A percentile compares a stretch with the other conserved stretches of the same genome.
Evolutionary conservation across 2,329 filamentous ascomycete genomes (phyloP).

Genomic region (Lithohypha guttulata): DNA sequence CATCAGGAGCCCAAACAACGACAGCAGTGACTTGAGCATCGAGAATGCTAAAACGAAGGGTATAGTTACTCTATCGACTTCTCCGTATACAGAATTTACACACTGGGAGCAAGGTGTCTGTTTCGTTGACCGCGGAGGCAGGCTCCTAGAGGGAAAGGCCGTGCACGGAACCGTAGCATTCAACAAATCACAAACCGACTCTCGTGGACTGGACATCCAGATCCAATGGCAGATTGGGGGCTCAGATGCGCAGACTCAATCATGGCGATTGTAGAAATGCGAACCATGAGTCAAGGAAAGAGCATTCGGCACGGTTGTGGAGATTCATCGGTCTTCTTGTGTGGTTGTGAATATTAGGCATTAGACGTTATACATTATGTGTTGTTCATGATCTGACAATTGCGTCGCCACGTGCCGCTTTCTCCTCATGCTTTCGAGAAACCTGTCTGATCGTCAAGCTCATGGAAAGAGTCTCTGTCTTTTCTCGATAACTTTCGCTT

Average conservation of each 20-base stretch:
- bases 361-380: constrained; percentile 5
- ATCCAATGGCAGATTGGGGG: constrained; percentile 4
- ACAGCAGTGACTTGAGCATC: constrained; percentile 45
- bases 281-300: not conserved
- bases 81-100: constrained; percentile 63
- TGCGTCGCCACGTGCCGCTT: too few relatives aligned
- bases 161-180: constrained; percentile 1
- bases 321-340: not conserved
- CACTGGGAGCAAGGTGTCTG: constrained; percentile 86
- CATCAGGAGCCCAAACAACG: constrained; percentile 46
- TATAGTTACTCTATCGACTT: constrained; percentile 73
- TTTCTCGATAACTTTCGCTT: not conserved
- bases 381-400: too few relatives aligned
- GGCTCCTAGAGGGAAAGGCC: not conserved
- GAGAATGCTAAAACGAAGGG: constrained; percentile 55
- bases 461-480: not conserved
- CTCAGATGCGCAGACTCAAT: not conserved
- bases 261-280: constrained; percentile 4
- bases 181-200: constrained; percentile 1
- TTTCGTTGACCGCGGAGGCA: constrained; percentile 39
- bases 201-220: constrained; percentile 1
- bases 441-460: not conserved
- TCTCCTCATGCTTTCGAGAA: not conserved
- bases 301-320: too few relatives aligned
- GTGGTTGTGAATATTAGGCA: not conserved